These are phyloP conservation scores for Aschersonia sp. DNA, from an alignment of 2,329 filamentous ascomycete species.

Conservation along the genomic window DNA sequence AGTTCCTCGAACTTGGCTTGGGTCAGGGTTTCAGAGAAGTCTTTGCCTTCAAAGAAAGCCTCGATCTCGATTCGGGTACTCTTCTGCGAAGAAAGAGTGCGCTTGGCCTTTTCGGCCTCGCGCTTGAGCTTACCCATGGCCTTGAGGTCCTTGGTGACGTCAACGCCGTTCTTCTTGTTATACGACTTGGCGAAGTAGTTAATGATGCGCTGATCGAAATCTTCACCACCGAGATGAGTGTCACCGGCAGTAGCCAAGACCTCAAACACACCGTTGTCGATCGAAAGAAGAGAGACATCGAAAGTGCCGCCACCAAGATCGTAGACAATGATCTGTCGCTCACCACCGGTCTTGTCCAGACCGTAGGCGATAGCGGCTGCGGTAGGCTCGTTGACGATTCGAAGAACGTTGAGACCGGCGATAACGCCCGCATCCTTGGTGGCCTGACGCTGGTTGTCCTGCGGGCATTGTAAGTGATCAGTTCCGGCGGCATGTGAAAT, in stretches of 20 bases:
- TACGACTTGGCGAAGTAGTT: slow-evolving; percentile 92
- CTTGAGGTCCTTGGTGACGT: slow-evolving; percentile 89
- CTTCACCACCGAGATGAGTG: slow-evolving; percentile 94
- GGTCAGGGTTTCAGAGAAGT: slow-evolving; percentile 96
- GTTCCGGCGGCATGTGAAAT: neutral
- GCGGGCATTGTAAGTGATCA: slow-evolving; percentile 9
- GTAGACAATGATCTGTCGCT: slow-evolving; percentile 84
- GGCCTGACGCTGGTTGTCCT: slow-evolving; percentile 86
- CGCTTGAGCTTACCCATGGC: slow-evolving; percentile 99
- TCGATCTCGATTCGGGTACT: slow-evolving; percentile 92
- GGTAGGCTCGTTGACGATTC: slow-evolving; percentile 93
- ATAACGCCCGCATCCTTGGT: slow-evolving; percentile 92
- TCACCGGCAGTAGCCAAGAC: slow-evolving; percentile 91
- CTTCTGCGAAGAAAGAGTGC: slow-evolving; percentile 88
- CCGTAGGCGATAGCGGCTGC: slow-evolving; percentile 92
- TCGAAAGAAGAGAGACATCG: slow-evolving; percentile 85
- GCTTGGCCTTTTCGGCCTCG: slow-evolving; percentile 98
- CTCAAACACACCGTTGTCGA: slow-evolving; percentile 87
- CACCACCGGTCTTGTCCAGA: slow-evolving; percentile 70
- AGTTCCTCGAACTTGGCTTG: slow-evolving; percentile 99
- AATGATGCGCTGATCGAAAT: slow-evolving; percentile 97
- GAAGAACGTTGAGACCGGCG: slow-evolving; percentile 85
- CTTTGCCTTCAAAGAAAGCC: slow-evolving; percentile 88
- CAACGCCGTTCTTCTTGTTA: slow-evolving; percentile 95
- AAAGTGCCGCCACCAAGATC: slow-evolving; percentile 91